Evolutionary conservation across 1,284 basidiomycete species (phyloP).

Genomic region (Spongiforma sp.): DNA sequence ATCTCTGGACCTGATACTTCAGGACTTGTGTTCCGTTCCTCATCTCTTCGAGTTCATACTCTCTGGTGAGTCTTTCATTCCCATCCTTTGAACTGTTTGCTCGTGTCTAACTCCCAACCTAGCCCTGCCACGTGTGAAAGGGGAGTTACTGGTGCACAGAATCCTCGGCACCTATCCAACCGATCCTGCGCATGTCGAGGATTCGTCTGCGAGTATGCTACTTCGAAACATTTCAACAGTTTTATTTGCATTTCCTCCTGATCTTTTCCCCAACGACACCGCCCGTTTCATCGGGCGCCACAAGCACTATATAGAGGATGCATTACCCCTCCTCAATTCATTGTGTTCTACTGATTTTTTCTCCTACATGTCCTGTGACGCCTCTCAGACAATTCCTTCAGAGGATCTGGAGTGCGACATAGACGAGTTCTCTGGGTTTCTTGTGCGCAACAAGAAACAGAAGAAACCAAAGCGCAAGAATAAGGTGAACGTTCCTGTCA

Average conservation of each 20-base stretch:
- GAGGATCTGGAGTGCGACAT: conserved; percentile 2
- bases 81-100: not conserved
- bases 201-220: conserved; percentile 20
- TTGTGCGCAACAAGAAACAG: conserved; percentile 23
- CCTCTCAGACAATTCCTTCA: not conserved
- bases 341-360: conserved; percentile 23
- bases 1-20: conserved; percentile 33
- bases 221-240: conserved; percentile 25
- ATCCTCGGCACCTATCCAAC: conserved; percentile 30
- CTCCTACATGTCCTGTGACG: not conserved
- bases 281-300: conserved; percentile 19
- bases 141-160: conserved; percentile 16
- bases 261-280: conserved; percentile 13
- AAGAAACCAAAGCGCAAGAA: conserved; percentile 22
- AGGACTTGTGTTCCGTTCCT: conserved; percentile 33
- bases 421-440: conserved; percentile 4
- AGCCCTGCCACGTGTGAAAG: conserved; percentile 22
- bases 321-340: conserved; percentile 19
- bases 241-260: conserved; percentile 27
- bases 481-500: not conserved
- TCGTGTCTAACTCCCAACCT: not conserved
- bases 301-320: conserved; percentile 29
- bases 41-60: conserved; percentile 36
- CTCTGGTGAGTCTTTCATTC: conserved; percentile 25
- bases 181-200: conserved; percentile 17